These are phyloP conservation scores for Pachysandra terminalis DNA, from an alignment of 164 flowering plant species.

Conservation along the genomic window DNA sequence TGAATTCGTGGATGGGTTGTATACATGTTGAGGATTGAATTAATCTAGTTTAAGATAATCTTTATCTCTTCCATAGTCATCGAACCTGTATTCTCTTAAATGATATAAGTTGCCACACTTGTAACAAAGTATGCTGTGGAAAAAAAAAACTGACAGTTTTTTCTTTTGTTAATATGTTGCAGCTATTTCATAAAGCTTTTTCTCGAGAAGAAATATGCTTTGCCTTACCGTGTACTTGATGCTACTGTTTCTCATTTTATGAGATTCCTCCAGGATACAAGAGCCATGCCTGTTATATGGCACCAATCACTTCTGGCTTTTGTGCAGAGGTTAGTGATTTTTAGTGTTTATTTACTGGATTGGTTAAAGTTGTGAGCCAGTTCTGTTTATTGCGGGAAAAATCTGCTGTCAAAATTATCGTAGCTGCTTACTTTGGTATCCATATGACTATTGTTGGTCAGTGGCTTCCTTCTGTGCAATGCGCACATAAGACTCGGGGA, in stretches of 20 bases:
- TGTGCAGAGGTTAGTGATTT: conserved; percentile 69
- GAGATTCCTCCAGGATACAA: conserved; percentile 66
- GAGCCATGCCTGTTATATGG: conserved; percentile 98
- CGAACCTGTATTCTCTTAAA: neutral
- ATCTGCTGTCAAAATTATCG: neutral
- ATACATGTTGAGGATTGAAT: too few relatives aligned
- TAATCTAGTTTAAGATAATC: neutral
- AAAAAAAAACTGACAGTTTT: neutral
- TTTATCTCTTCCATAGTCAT: neutral
- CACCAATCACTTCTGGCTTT: conserved; percentile 95
- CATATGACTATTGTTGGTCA: neutral
- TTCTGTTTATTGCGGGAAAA: neutral
- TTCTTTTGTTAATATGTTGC: conserved; percentile 28
- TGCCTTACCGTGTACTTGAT: conserved; percentile 86
- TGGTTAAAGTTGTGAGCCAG: neutral
- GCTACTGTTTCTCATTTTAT: conserved; percentile 76
- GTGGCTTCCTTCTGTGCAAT: neutral
- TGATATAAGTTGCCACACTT: too few relatives aligned
- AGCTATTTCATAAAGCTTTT: conserved; percentile 90
- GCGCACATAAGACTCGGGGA: neutral
- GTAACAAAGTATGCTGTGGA: conserved; percentile 2
- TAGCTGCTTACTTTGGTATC: neutral
- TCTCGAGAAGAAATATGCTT: conserved; percentile 82
- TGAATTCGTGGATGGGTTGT: too few relatives aligned
- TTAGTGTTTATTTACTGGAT: neutral